Evolutionary conservation across 2,329 filamentous ascomycete genomes (phyloP), one percentile per base, ranked within the genome.

Genomic region (Sporothrix luriei): DNA sequence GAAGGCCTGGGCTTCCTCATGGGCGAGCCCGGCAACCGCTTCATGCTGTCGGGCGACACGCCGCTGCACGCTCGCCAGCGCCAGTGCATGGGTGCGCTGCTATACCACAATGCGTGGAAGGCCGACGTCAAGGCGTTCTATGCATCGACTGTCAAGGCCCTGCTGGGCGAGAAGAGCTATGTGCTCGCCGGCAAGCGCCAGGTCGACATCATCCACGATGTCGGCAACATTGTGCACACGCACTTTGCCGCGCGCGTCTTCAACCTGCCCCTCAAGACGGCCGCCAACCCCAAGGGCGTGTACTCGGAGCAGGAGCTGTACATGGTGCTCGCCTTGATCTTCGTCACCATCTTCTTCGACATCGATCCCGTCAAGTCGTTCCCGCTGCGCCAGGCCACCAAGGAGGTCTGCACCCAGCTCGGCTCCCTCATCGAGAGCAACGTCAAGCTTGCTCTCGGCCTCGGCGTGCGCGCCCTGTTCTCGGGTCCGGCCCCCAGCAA

Each of bases 171-270:
- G 38, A 91, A 92, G 77, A 87, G 86, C 55, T 91, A 87, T 78
- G 84, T 83, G 69, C 83, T 94, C 38, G 80, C 77, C 0, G 84
- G 84, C 10, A 83, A 84, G 69, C 85, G 85, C 67, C 89, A 92
- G 76, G 85, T 93, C 52, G 92, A 95, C 74, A 83, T 94, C 4
- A 81, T 92, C 11, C 85, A 88, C 29, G 88, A 92, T 69, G 85
- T 92, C 0, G 89, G 87, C 33, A 92, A 92, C 75, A 79, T 91
- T 33, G 85, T 84, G 0, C 89, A 90, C 6, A 86, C 88, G 3
- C 83, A 87, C 74, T 91, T 91, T 52, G 87, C 85, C 0, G 82
- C 89, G 2, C 83, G 84, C 4, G 82, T 83, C 26, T 90, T 91
- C 76, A 86, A 87, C 64, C 80, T 92, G 3, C 89, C 90, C 0